Evolutionary conservation across 2,329 filamentous ascomycete species (phyloP).

Genomic region (Ambrosiella beaveri): DNA sequence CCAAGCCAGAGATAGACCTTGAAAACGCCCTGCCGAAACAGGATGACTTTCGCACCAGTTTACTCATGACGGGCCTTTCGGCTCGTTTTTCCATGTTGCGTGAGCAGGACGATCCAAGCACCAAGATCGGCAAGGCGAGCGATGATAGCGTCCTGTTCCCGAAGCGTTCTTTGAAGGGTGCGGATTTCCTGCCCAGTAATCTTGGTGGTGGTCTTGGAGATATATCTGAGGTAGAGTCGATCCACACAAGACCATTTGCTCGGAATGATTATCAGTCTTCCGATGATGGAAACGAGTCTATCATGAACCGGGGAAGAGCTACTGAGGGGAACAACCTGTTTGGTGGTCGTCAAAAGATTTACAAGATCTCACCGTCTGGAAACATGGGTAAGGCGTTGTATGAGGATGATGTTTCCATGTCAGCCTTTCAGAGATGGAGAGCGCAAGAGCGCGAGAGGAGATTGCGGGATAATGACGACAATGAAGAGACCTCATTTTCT

Average conservation of each 20-base stretch:
- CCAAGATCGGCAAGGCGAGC: slow-evolving; percentile 80
- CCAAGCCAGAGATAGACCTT: slow-evolving; percentile 49
- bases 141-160: slow-evolving; percentile 84
- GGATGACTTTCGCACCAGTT: slow-evolving; percentile 86
- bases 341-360: slow-evolving; percentile 89
- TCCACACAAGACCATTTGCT: slow-evolving; percentile 43
- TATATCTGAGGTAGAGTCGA: slow-evolving; percentile 80
- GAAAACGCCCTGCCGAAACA: slow-evolving; percentile 55
- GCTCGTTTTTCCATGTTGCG: slow-evolving; percentile 92
- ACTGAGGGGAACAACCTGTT: slow-evolving; percentile 86
- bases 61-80: slow-evolving; percentile 88
- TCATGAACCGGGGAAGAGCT: slow-evolving; percentile 73
- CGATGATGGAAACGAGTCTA: slow-evolving; percentile 59
- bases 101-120: slow-evolving; percentile 82
- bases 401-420: slow-evolving; percentile 67
- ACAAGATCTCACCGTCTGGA: slow-evolving; percentile 51
- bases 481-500: background rate
- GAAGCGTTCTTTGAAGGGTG: slow-evolving; percentile 54
- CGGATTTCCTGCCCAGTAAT: slow-evolving; percentile 45
- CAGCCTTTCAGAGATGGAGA: slow-evolving; percentile 65
- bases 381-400: slow-evolving; percentile 54
- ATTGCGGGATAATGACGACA: background rate
- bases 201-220: slow-evolving; percentile 56
- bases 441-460: slow-evolving; percentile 39
- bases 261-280: slow-evolving; percentile 47